Percentiles rank a stretch among this genome's conserved stretches.
Evolutionary conservation across 345 rosid genomes (phyloP).

Genomic region (Tarenaya hassleriana): DNA sequence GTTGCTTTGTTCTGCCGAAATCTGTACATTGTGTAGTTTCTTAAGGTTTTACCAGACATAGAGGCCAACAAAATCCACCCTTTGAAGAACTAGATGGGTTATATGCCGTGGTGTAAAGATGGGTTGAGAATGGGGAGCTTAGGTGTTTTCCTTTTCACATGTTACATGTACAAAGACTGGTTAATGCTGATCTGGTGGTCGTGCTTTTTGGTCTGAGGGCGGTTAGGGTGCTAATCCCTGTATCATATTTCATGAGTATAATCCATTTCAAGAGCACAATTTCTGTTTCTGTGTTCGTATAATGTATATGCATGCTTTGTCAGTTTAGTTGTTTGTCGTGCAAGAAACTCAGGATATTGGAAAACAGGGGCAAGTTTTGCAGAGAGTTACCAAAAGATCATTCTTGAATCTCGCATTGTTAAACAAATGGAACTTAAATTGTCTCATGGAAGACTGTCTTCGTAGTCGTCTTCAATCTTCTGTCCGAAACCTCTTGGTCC

Average conservation of each 20-base stretch:
- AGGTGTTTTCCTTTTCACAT: constrained; percentile 32
- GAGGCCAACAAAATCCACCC: constrained; percentile 29
- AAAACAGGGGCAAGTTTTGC: no score
- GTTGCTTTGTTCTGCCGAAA: constrained; percentile 34
- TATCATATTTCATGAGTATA: constrained; percentile 34
- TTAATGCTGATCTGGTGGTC: constrained; percentile 26
- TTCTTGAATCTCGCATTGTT: no score
- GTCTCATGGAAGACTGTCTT: constrained; percentile 22
- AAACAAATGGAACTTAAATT: no score
- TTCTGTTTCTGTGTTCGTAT: constrained; percentile 15
- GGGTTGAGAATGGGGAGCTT: constrained; percentile 33
- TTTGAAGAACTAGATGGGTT: constrained; percentile 33
- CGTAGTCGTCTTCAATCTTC: constrained; percentile 38
- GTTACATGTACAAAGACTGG: constrained; percentile 44
- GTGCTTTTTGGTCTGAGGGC: constrained; percentile 27
- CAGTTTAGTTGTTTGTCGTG: not conserved
- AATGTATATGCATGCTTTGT: no score
- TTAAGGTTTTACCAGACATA: constrained; percentile 43
- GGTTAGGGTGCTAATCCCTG: constrained; percentile 35
- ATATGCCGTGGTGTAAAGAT: constrained; percentile 45
- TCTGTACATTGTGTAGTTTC: constrained; percentile 62
- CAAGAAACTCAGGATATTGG: constrained; percentile 2
- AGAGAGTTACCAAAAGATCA: no score
- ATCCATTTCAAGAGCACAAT: constrained; percentile 15
- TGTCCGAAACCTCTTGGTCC: constrained; percentile 75